These are phyloP conservation scores for Ustulina deusta DNA, from an alignment of 2,329 filamentous ascomycete genomes.

Conservation along the genomic window DNA sequence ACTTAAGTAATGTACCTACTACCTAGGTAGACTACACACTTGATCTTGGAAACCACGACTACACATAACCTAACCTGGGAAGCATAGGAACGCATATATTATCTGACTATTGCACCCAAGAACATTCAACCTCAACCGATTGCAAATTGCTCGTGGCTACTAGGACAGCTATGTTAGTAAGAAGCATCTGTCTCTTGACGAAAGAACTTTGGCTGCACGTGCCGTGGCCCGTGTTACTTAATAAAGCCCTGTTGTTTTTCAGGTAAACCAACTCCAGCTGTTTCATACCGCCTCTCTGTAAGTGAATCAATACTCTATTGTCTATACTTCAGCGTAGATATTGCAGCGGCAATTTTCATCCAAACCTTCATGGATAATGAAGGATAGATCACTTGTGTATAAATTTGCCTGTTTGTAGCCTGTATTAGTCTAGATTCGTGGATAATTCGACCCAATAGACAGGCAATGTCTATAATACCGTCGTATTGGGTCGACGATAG, in stretches of 20 bases:
- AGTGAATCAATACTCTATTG: neutral
- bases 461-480: neutral
- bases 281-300: neutral
- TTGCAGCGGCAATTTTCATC: too few relatives aligned
- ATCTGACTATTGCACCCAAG: too few relatives aligned
- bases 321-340: neutral
- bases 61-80: too few relatives aligned
- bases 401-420: neutral
- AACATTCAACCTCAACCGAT: too few relatives aligned
- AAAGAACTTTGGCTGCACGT: neutral
- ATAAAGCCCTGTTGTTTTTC: neutral
- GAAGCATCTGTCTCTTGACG: neutral
- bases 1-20: too few relatives aligned
- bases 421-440: neutral
- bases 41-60: neutral
- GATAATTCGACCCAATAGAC: neutral
- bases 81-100: neutral
- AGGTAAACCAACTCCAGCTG: neutral
- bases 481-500: neutral
- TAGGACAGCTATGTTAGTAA: too few relatives aligned
- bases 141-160: too few relatives aligned
- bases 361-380: neutral
- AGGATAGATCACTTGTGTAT: neutral
- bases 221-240: neutral
- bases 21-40: too few relatives aligned